Evolutionary conservation across 2,329 filamentous ascomycete genomes (phyloP).

Genomic region (Fusarium scirpi): DNA sequence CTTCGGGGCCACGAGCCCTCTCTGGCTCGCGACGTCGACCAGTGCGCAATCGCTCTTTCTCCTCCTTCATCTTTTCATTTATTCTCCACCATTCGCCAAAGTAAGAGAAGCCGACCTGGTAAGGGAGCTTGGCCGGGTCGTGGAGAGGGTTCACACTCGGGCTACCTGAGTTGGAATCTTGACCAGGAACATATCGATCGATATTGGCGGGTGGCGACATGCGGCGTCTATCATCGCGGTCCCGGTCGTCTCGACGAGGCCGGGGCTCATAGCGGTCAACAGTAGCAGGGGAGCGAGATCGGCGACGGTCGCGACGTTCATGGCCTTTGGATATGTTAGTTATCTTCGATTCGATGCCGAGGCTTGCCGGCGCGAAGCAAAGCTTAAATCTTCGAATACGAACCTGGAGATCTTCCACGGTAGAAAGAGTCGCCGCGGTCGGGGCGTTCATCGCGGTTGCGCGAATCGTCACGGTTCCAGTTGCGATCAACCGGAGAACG

Average conservation of each 20-base stretch:
- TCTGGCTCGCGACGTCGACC: constrained; percentile 76
- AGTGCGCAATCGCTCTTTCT: constrained; percentile 77
- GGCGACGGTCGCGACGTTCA: constrained; percentile 71
- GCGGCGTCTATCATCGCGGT: constrained; percentile 72
- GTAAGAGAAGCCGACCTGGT: constrained; percentile 87
- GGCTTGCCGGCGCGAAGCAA: neutral
- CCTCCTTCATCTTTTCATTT: constrained; percentile 85
- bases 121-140: constrained; percentile 78
- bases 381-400: constrained; percentile 50
- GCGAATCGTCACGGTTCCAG: constrained; percentile 66
- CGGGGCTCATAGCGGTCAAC: constrained; percentile 84
- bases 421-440: constrained; percentile 70
- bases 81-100: constrained; percentile 89
- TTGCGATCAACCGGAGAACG: constrained; percentile 66
- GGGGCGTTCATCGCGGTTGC: constrained; percentile 61
- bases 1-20: constrained; percentile 74
- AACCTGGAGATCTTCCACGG: constrained; percentile 78
- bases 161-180: constrained; percentile 62
- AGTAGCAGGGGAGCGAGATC: constrained; percentile 76
- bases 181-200: constrained; percentile 85
- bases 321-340: constrained; percentile 56
- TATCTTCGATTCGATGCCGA: neutral
- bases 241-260: constrained; percentile 74
- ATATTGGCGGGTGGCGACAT: constrained; percentile 78
- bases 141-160: constrained; percentile 72